Conservation (phyloP, 2,329 filamentous ascomycete species). For the Periglandula ipomoeae region DNA sequence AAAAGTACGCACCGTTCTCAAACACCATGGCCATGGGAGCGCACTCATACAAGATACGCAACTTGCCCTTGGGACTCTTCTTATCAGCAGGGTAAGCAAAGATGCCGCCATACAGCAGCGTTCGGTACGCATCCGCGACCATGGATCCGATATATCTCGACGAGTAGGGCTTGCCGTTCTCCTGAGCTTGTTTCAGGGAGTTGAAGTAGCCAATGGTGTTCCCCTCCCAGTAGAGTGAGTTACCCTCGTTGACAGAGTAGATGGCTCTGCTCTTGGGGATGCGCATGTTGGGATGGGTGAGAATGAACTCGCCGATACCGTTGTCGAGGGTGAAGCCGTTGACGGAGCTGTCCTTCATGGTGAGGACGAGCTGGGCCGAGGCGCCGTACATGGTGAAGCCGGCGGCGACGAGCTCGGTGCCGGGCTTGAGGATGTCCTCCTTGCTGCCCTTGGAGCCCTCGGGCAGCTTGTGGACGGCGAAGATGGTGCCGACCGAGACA, state of each 20-base stretch:
- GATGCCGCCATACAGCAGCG: constrained; percentile 87
- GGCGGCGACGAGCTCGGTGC: constrained; percentile 82
- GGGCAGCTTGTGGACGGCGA: constrained; percentile 82
- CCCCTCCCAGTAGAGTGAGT: constrained; percentile 93
- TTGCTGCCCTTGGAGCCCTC: constrained; percentile 65
- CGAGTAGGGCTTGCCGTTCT: constrained; percentile 80
- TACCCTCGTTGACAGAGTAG: constrained; percentile 98
- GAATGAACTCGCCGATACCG: constrained; percentile 95
- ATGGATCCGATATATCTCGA: constrained; percentile 94
- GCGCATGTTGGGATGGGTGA: constrained; percentile 90
- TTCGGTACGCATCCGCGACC: constrained; percentile 97
- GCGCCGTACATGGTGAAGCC: constrained; percentile 99
- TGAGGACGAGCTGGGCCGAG: constrained; percentile 91
- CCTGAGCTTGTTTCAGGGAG: constrained; percentile 70
- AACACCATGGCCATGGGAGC: constrained; percentile 97
- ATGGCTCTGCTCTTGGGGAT: constrained; percentile 75
- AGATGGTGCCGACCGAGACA: constrained; percentile 96
- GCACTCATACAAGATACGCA: constrained; percentile 95
- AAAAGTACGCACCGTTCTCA: constrained; percentile 74
- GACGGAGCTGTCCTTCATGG: constrained; percentile 84
- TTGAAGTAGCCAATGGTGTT: constrained; percentile 82
- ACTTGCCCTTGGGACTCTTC: constrained; percentile 97
- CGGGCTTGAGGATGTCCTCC: constrained; percentile 81
- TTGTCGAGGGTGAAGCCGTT: constrained; percentile 98
- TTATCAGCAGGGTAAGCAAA: constrained; percentile 97